Evolutionary conservation across 1,284 basidiomycete genomes (phyloP).

Genomic region (Cryptococcus maquisensis): DNA sequence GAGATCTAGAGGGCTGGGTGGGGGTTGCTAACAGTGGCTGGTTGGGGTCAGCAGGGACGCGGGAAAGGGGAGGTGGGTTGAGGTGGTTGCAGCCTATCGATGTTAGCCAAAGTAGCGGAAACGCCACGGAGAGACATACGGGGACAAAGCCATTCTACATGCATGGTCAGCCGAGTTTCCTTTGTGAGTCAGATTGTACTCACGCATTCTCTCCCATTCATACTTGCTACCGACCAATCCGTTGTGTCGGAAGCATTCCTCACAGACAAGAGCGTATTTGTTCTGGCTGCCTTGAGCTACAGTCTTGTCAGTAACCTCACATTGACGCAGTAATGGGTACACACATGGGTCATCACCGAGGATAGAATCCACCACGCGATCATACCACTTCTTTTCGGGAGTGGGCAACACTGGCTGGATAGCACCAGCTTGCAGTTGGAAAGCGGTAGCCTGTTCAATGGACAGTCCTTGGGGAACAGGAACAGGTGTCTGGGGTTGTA

Average conservation of each 20-base stretch:
- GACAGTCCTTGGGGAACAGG: conserved; percentile 33
- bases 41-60: conserved; percentile 2
- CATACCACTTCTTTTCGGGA: conserved; percentile 77
- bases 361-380: conserved; percentile 78
- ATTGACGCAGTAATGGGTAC: conserved; percentile 18
- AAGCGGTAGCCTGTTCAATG: conserved; percentile 41
- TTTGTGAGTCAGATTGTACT: conserved; percentile 45
- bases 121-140: conserved; percentile 10
- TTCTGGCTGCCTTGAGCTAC: conserved; percentile 47
- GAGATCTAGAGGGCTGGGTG: neutral
- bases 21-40: neutral
- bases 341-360: conserved; percentile 73
- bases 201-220: conserved; percentile 85
- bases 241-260: conserved; percentile 88
- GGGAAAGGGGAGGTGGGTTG: conserved; percentile 39
- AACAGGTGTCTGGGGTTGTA: conserved; percentile 18
- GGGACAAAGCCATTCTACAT: conserved; percentile 47
- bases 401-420: conserved; percentile 52
- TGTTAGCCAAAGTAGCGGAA: conserved; percentile 1
- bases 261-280: conserved; percentile 91
- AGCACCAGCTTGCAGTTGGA: conserved; percentile 42
- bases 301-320: neutral
- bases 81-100: conserved; percentile 41
- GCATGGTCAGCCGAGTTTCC: conserved; percentile 2
- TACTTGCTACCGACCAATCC: conserved; percentile 79